Conservation (phyloP, 2,329 filamentous ascomycete genomes). For the Trichoderma oligosporum region DNA sequence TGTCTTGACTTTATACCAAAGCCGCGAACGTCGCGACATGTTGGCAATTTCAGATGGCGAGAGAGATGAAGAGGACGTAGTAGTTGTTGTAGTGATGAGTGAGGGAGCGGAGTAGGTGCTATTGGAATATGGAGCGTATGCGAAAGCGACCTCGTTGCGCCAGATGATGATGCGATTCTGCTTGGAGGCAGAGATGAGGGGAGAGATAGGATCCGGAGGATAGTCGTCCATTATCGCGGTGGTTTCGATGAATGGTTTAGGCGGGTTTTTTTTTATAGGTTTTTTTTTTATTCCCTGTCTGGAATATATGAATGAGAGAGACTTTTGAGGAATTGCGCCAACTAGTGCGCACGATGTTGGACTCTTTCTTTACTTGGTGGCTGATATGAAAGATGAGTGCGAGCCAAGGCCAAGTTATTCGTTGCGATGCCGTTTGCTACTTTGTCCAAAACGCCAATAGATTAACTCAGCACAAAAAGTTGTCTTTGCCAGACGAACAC, state of each 20-base stretch:
- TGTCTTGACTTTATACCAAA: slow-evolving; percentile 26
- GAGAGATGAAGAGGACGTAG: slow-evolving; percentile 31
- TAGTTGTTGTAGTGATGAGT: slow-evolving; percentile 31
- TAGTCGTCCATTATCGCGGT: slow-evolving; percentile 8
- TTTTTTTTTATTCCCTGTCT: neutral
- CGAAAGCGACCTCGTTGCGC: slow-evolving; percentile 46
- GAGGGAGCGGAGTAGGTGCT: slow-evolving; percentile 32
- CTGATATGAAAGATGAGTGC: too few relatives aligned
- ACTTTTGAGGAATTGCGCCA: too few relatives aligned
- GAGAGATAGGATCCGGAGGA: slow-evolving; percentile 5
- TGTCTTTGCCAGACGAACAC: neutral
- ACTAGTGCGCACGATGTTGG: too few relatives aligned
- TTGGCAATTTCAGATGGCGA: slow-evolving; percentile 25
- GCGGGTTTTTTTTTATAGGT: neutral
- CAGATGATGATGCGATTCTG: slow-evolving; percentile 47
- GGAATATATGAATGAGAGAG: too few relatives aligned
- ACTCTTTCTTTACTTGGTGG: too few relatives aligned
- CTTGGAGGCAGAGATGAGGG: slow-evolving; percentile 33
- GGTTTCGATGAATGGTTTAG: neutral
- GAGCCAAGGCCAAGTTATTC: too few relatives aligned
- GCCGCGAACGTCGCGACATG: slow-evolving; percentile 26
- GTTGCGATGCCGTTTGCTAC: too few relatives aligned
- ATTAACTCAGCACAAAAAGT: neutral
- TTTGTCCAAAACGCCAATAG: neutral
- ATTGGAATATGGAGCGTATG: slow-evolving; percentile 28